Conservation (phyloP, 768 basidiomycete species). For the Termitomyces sp. region DNA sequence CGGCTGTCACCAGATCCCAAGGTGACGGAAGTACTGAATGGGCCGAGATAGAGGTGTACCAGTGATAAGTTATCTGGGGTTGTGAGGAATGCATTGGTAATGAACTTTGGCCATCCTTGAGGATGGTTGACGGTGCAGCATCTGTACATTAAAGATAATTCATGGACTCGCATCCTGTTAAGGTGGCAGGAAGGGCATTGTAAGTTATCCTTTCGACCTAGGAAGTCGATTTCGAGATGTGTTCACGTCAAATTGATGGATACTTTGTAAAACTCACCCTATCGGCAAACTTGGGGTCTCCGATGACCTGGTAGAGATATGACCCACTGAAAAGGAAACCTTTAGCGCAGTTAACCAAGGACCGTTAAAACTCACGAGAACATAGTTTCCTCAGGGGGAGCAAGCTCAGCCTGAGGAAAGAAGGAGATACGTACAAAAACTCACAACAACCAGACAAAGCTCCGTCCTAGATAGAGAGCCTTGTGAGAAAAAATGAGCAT, state of each 20-base stretch:
- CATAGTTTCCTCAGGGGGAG: conserved; percentile 43
- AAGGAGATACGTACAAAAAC: conserved; percentile 9
- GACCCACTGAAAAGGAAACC: conserved; percentile 32
- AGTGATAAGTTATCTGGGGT: conserved; percentile 33
- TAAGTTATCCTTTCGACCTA: conserved; percentile 42
- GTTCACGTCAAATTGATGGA: background rate
- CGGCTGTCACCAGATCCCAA: conserved; percentile 27
- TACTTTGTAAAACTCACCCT: conserved; percentile 9
- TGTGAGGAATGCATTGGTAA: conserved; percentile 41
- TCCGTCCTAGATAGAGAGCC: conserved; percentile 34
- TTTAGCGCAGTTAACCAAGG: background rate
- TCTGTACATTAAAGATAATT: conserved; percentile 20
- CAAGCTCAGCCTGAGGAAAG: background rate
- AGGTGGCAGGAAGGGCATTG: conserved; percentile 41
- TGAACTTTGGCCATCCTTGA: conserved; percentile 49
- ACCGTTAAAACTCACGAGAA: conserved; percentile 36
- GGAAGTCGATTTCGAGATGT: no score
- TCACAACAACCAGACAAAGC: conserved; percentile 46
- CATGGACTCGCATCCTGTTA: conserved; percentile 33
- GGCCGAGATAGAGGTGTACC: conserved; percentile 41
- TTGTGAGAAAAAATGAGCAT: background rate
- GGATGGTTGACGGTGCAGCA: conserved; percentile 47
- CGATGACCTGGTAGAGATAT: conserved; percentile 50
- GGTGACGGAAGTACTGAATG: conserved; percentile 33
- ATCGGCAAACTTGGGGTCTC: conserved; percentile 28